phyloP scores from a whole-genome alignment of 202 grass and related monocot genomes.

The Musa balbisiana region DNA sequence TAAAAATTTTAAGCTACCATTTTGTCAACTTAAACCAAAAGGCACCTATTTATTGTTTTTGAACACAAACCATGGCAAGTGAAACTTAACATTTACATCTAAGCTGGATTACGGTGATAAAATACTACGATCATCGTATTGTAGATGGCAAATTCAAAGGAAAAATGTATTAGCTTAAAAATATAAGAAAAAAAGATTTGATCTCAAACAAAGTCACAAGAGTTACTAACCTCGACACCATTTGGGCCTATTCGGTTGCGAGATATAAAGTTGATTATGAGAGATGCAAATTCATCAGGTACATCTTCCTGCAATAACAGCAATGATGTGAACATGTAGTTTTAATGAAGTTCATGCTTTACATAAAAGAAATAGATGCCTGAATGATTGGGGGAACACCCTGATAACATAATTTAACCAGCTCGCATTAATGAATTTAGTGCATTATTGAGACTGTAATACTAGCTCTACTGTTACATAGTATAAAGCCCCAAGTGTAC shows the following conservation, averaged over 20 bases:
- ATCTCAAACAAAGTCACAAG: conserved; percentile 1
- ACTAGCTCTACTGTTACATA: too few relatives aligned
- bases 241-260: conserved; percentile 78
- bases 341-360: background rate
- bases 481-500: too few relatives aligned
- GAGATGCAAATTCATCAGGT: conserved; percentile 82
- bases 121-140: too few relatives aligned
- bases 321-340: conserved; percentile 12
- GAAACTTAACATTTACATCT: too few relatives aligned
- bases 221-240: conserved; percentile 65
- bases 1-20: too few relatives aligned
- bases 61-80: too few relatives aligned
- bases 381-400: background rate
- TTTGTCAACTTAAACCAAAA: too few relatives aligned
- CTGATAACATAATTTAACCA: background rate
- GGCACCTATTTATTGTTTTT: too few relatives aligned
- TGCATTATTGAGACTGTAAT: too few relatives aligned
- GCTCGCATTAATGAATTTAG: too few relatives aligned
- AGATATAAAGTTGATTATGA: conserved; percentile 82
- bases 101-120: too few relatives aligned
- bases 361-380: background rate
- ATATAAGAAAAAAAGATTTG: background rate
- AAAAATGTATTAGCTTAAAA: background rate
- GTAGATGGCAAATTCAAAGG: too few relatives aligned
- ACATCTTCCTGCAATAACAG: conserved; percentile 76